Conservation (phyloP, 176 grass and related monocot species). For the Lolium rigidum region DNA sequence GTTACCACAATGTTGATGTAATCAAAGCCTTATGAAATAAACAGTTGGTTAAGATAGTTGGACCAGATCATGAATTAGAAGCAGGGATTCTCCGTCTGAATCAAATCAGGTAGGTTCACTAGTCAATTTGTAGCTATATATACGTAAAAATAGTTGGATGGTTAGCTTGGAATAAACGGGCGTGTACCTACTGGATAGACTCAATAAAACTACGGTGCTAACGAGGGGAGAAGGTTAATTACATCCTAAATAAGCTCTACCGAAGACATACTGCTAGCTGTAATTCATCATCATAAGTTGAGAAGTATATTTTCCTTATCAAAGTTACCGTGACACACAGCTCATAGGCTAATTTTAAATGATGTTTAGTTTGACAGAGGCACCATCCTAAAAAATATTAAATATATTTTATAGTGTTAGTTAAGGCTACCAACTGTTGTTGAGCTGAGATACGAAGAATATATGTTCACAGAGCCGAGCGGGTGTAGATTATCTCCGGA, state of each 20-base stretch:
- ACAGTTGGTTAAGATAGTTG: neutral
- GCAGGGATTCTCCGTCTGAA: neutral
- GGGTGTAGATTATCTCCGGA: neutral
- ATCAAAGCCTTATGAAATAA: slow-evolving; percentile 37
- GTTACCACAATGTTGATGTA: slow-evolving; percentile 34
- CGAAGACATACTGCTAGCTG: neutral
- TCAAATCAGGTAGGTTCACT: slow-evolving; percentile 20
- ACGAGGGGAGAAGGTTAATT: slow-evolving; percentile 13
- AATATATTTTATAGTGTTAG: neutral
- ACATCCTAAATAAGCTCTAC: slow-evolving; percentile 3
- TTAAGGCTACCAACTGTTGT: neutral
- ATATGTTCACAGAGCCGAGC: neutral
- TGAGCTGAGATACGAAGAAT: neutral
- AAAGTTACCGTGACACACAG: neutral
- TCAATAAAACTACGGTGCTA: slow-evolving; percentile 34
- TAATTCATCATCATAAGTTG: slow-evolving; percentile 5
- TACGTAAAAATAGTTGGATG: slow-evolving; percentile 14
- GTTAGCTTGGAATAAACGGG: slow-evolving; percentile 25
- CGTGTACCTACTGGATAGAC: neutral
- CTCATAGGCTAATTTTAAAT: neutral
- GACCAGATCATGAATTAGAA: slow-evolving; percentile 33
- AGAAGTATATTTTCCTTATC: neutral
- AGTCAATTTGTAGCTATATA: slow-evolving; percentile 38
- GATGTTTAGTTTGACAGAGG: neutral
- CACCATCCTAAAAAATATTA: neutral